Evolutionary conservation across 352 stramenopile species (phyloP).

Genomic region (Globisporangium acanthophoron): DNA sequence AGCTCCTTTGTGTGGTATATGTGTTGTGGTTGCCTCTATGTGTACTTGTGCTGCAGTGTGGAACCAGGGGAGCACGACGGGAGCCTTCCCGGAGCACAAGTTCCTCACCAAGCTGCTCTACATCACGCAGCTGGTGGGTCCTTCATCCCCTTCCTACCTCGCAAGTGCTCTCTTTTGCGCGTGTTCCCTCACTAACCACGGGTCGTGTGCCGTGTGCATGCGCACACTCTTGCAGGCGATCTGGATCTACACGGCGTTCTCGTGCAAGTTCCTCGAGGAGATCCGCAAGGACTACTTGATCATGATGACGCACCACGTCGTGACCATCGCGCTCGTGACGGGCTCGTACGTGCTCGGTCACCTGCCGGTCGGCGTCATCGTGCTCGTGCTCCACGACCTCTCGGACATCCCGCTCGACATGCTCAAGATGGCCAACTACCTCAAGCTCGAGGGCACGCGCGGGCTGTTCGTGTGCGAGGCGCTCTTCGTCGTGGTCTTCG

Average conservation of each 20-base stretch:
- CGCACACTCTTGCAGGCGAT: constrained; percentile 43
- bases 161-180: too few relatives aligned
- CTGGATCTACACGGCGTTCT: constrained; percentile 88
- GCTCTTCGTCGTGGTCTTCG: constrained; percentile 56
- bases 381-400: constrained; percentile 81
- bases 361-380: constrained; percentile 74
- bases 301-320: constrained; percentile 88
- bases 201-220: background rate
- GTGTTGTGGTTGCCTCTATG: background rate
- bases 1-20: too few relatives aligned
- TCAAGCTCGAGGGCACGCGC: constrained; percentile 75
- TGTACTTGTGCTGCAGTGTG: constrained; percentile 37
- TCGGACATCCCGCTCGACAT: constrained; percentile 86
- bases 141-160: background rate
- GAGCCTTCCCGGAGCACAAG: constrained; percentile 76
- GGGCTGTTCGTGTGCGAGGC: constrained; percentile 76
- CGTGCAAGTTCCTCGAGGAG: constrained; percentile 86
- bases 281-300: constrained; percentile 87
- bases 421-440: constrained; percentile 89
- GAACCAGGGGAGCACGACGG: constrained; percentile 64
- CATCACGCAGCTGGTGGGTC: constrained; percentile 72
- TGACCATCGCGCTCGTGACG: constrained; percentile 84
- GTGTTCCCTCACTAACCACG: background rate
- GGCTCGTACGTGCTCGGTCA: constrained; percentile 80
- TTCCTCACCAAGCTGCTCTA: constrained; percentile 80